phyloP scores from a whole-genome alignment of 495 filamentous ascomycete species.

The Penicillium canescens region DNA sequence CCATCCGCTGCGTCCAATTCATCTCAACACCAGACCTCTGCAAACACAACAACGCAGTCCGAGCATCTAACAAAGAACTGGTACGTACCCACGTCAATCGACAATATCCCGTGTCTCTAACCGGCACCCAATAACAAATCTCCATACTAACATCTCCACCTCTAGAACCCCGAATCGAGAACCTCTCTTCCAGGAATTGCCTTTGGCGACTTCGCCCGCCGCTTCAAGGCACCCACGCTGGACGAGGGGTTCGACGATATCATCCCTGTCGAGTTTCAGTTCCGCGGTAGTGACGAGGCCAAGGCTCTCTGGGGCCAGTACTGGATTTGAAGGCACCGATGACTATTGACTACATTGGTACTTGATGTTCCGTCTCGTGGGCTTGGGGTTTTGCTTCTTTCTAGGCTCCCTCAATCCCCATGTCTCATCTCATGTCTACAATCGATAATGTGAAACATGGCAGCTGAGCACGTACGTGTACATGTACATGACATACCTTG shows the following conservation, averaged over 20 bases:
- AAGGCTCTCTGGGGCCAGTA: slow-evolving; percentile 65
- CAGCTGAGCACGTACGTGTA: too few relatives aligned
- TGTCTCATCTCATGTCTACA: too few relatives aligned
- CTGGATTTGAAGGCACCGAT: slow-evolving; percentile 56
- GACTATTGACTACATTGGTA: background rate
- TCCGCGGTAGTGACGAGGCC: slow-evolving; percentile 57
- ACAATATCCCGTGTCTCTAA: background rate
- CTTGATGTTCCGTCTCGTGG: background rate
- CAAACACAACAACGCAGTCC: slow-evolving; percentile 85
- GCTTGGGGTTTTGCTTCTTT: background rate
- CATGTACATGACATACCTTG: too few relatives aligned
- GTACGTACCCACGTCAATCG: slow-evolving; percentile 16
- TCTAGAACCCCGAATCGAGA: slow-evolving; percentile 78
- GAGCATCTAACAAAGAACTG: slow-evolving; percentile 63
- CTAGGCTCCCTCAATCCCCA: background rate
- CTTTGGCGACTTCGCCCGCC: slow-evolving; percentile 68
- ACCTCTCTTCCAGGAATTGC: slow-evolving; percentile 73
- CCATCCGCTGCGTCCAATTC: slow-evolving; percentile 86
- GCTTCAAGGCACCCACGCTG: slow-evolving; percentile 69
- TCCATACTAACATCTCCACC: slow-evolving; percentile 30
- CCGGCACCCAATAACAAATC: background rate
- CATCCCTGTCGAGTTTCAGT: slow-evolving; percentile 65
- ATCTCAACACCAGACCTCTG: slow-evolving; percentile 70
- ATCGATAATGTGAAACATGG: too few relatives aligned
- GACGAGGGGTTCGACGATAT: slow-evolving; percentile 87